These are phyloP conservation scores for Paramyrothecium roridum DNA, from an alignment of 2,329 filamentous ascomycete genomes.

Conservation along the genomic window DNA sequence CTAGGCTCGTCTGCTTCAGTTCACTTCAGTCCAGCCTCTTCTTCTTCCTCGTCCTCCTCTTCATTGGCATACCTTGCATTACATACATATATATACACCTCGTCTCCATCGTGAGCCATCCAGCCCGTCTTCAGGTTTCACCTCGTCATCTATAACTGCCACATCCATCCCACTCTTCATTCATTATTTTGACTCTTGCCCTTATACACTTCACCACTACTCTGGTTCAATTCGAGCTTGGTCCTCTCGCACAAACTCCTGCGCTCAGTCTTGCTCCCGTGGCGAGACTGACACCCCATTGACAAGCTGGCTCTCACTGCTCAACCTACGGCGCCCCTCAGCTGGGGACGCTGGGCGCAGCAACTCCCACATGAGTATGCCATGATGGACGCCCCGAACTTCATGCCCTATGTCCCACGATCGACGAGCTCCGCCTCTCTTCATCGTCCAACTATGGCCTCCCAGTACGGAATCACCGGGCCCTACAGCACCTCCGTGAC, in stretches of 20 bases:
- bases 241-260: conserved; percentile 2
- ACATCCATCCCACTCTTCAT: conserved; percentile 2
- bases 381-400: conserved; percentile 43
- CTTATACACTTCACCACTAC: neutral
- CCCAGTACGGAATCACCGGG: conserved; percentile 44
- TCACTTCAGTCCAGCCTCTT: conserved; percentile 3
- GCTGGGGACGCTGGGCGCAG: conserved; percentile 55
- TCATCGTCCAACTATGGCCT: conserved; percentile 39
- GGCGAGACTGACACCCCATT: conserved; percentile 17
- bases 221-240: conserved; percentile 3
- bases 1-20: neutral
- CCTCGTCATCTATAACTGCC: conserved; percentile 3
- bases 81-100: neutral
- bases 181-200: neutral
- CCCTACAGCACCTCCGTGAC: conserved; percentile 42
- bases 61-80: conserved; percentile 12
- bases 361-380: conserved; percentile 45
- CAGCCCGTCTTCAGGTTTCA: conserved; percentile 4
- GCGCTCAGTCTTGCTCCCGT: conserved; percentile 18
- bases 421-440: conserved; percentile 31
- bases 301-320: conserved; percentile 44
- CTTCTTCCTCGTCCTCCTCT: conserved; percentile 12
- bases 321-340: conserved; percentile 38
- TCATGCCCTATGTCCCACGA: conserved; percentile 49
- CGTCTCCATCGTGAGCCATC: neutral